Conservation (phyloP, 139 green algal genomes). For the Haematococcus sp. region DNA sequence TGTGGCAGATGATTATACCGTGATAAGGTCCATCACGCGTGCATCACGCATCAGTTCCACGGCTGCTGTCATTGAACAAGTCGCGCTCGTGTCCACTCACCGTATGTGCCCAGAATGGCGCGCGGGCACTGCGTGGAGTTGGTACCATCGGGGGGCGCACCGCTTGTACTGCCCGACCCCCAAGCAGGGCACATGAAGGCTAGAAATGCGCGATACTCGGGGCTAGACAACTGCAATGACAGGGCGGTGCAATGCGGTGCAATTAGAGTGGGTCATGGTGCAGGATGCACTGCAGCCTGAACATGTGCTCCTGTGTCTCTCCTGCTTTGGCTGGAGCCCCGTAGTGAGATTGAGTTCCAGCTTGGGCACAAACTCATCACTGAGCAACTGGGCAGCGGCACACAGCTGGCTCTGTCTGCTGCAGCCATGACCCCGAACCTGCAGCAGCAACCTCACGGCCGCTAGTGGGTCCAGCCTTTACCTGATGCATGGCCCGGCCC, state of each 20-base stretch:
- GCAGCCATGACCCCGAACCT: no score
- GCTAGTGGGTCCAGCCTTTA: no score
- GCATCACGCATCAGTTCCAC: no score
- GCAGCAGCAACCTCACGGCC: no score
- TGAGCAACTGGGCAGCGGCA: not conserved
- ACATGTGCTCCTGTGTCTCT: not conserved
- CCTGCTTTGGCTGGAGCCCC: not conserved
- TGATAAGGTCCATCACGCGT: no score
- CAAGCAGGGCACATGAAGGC: constrained; percentile 61
- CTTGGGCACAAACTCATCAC: not conserved
- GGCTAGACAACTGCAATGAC: constrained; percentile 25
- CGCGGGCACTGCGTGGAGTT: constrained; percentile 46
- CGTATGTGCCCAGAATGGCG: constrained; percentile 61
- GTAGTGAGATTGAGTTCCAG: not conserved
- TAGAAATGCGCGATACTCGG: constrained; percentile 53
- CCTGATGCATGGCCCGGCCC: constrained; percentile 29
- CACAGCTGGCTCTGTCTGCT: not conserved
- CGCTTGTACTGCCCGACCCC: not conserved
- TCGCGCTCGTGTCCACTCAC: not conserved
- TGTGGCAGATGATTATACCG: no score
- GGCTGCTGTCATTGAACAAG: no score
- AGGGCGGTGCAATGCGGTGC: not conserved
- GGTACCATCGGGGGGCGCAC: constrained; percentile 45
- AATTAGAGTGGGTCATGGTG: constrained; percentile 1
- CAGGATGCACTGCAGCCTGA: not conserved